Conservation (phyloP, 2,329 filamentous ascomycete genomes). For the Fusarium acutatum region DNA sequence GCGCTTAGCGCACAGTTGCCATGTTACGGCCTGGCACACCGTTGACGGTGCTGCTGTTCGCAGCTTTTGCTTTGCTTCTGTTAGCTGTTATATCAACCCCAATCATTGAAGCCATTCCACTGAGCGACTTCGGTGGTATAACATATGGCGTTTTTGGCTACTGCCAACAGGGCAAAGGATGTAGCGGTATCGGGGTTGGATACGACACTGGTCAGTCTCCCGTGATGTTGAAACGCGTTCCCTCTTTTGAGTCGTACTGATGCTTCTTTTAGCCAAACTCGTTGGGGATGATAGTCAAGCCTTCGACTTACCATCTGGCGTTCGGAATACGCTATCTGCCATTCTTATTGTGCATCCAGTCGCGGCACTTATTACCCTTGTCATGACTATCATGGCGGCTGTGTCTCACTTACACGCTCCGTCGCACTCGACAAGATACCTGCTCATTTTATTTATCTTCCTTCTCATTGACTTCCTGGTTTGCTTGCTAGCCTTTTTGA, state of each 20-base stretch:
- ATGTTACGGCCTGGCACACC: constrained; percentile 95
- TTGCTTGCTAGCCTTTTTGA: constrained; percentile 85
- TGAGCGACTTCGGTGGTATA: constrained; percentile 79
- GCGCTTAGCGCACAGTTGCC: constrained; percentile 51
- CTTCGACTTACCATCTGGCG: constrained; percentile 65
- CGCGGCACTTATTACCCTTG: constrained; percentile 83
- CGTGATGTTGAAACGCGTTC: not conserved
- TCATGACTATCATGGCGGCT: constrained; percentile 82
- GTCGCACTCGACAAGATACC: constrained; percentile 88
- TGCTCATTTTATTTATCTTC: constrained; percentile 85
- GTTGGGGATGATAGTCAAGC: constrained; percentile 45
- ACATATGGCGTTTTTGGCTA: constrained; percentile 94
- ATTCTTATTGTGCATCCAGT: constrained; percentile 94
- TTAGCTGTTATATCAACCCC: constrained; percentile 92
- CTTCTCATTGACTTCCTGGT: constrained; percentile 85
- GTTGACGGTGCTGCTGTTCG: constrained; percentile 83
- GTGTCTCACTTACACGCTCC: constrained; percentile 87
- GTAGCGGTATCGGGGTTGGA: constrained; percentile 80
- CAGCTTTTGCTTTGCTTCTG: constrained; percentile 85
- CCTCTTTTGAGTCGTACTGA: constrained; percentile 15
- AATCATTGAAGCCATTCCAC: constrained; percentile 83
- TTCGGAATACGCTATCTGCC: constrained; percentile 75
- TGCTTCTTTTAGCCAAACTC: constrained; percentile 30
- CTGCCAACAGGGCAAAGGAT: constrained; percentile 69
- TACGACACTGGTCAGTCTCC: constrained; percentile 79